Base-by-base conservation (phyloP, 176 grass and related monocot species). In the Puccinellia tenuiflora region DNA sequence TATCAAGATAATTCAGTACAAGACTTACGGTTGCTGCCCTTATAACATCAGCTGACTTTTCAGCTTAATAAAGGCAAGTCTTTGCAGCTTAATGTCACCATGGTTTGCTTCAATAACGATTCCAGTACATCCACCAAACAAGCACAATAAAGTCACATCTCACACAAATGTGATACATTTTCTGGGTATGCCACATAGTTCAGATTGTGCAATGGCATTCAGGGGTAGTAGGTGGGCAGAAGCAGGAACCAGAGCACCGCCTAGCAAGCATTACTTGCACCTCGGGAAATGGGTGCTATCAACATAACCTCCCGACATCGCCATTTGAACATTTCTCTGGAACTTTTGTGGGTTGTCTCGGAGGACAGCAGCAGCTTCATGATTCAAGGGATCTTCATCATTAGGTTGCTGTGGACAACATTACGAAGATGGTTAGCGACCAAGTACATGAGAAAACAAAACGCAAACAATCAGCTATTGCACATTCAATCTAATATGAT, bases 331-430 rank as follows among this genome's bases (percentile, higher is more conserved):
- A 80, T 93, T 90, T 72, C 78, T 77, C 91, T 88, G 82, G 56
- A 93, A 90, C 88, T 88, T 85, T 20, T 78, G 81, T 56, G 91
- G 91, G 50, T 88, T 90, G 78, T 90, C 85, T 33, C 85, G 83
- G 33, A 90, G 78, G 50, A 90, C 88, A 13, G 65, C 78, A 0
- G 91, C 91, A 13, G 91, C 88, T 43, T 93, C 88, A 62, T 90
- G 85, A 76, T 93, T 90, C 75, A 93, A 73, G 7, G 91, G 91
- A 28, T 93, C 91, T 79, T 93, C 91, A 48, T 93, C 85, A 47
- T 93, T 93, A 0, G 91, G 91, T 93, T 93, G 88, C 91, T 93
- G 69, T 18, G 73, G 7, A 75, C 46, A 31, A 60, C 20, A 28
- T n/a, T 8, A 25, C 9, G 22, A 62, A 88, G 30, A 39, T 22